Conservation (phyloP, 2,329 filamentous ascomycete genomes). For the Nigrograna mackinnonii region DNA sequence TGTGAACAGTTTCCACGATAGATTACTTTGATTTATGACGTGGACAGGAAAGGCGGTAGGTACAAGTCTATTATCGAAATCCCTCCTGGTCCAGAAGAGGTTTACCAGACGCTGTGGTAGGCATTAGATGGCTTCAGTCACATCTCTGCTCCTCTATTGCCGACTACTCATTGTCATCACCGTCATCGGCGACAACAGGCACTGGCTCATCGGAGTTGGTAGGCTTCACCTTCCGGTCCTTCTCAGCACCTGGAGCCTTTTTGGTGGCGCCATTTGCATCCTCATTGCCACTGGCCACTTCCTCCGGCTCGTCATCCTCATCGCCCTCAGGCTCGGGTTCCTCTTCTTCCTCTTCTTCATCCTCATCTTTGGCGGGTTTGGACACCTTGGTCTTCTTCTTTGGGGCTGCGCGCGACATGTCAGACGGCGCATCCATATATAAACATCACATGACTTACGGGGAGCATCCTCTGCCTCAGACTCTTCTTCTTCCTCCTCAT, state of each 20-base stretch:
- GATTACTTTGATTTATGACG: too few relatives aligned
- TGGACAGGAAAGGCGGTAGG: too few relatives aligned
- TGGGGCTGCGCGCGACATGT: constrained; percentile 21
- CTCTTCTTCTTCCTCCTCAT: constrained; percentile 36
- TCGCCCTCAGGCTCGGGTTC: constrained; percentile 21
- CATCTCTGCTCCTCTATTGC: too few relatives aligned
- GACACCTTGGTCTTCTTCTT: constrained; percentile 38
- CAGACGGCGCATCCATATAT: constrained; percentile 5
- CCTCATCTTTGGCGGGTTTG: constrained; percentile 31
- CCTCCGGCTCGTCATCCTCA: constrained; percentile 28
- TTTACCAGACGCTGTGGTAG: too few relatives aligned
- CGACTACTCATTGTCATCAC: constrained; percentile 32
- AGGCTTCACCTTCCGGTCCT: constrained; percentile 35
- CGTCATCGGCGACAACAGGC: constrained; percentile 36
- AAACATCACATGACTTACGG: constrained; percentile 27
- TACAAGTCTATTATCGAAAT: too few relatives aligned
- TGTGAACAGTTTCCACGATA: too few relatives aligned
- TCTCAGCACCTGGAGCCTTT: constrained; percentile 37
- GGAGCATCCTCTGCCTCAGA: constrained; percentile 34
- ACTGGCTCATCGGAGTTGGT: constrained; percentile 30
- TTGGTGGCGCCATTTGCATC: constrained; percentile 43
- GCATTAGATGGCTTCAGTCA: too few relatives aligned
- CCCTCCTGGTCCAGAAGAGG: too few relatives aligned
- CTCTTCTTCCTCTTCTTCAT: constrained; percentile 32
- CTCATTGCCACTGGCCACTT: constrained; percentile 29